These are phyloP conservation scores for Geotrichum fermentans DNA, from an alignment of 1,139 yeast genomes.

Conservation along the genomic window DNA sequence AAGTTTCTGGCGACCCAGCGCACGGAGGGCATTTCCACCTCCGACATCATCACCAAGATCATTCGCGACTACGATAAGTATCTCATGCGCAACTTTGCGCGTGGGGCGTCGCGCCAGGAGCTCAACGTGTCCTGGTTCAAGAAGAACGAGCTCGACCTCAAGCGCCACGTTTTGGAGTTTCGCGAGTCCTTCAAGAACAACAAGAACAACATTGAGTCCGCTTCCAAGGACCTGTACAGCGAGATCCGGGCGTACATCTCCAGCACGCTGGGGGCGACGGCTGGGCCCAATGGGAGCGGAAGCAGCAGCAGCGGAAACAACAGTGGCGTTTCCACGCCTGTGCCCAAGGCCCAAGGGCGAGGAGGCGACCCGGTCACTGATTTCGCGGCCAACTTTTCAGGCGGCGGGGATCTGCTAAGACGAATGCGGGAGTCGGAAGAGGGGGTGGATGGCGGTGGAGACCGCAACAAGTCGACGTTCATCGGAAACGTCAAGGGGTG, in stretches of 20 bases:
- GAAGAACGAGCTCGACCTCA: constrained; percentile 90
- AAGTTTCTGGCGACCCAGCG: constrained; percentile 92
- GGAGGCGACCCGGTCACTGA: constrained; percentile 53
- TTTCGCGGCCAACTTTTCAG: constrained; percentile 59
- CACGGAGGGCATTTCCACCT: constrained; percentile 92
- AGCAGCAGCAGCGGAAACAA: constrained; percentile 15
- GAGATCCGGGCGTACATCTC: constrained; percentile 57
- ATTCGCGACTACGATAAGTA: constrained; percentile 95
- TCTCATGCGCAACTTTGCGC: constrained; percentile 90
- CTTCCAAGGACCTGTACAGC: constrained; percentile 74
- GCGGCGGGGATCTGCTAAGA: constrained; percentile 26
- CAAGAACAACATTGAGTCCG: constrained; percentile 67
- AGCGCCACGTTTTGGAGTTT: constrained; percentile 83
- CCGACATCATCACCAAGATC: constrained; percentile 91
- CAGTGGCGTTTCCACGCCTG: constrained; percentile 22
- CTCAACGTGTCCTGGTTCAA: constrained; percentile 95
- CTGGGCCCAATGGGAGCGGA: constrained; percentile 18
- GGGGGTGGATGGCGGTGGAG: background rate
- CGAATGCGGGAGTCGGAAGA: background rate
- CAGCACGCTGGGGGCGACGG: constrained; percentile 24
- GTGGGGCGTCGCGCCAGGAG: constrained; percentile 96
- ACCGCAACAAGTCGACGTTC: constrained; percentile 32
- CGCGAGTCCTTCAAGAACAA: constrained; percentile 77
- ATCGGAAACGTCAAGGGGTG: constrained; percentile 64
- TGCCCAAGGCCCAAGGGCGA: background rate